These are phyloP conservation scores for Yarrowia sp. DNA, from an alignment of 805 yeast genomes.

Conservation along the genomic window DNA sequence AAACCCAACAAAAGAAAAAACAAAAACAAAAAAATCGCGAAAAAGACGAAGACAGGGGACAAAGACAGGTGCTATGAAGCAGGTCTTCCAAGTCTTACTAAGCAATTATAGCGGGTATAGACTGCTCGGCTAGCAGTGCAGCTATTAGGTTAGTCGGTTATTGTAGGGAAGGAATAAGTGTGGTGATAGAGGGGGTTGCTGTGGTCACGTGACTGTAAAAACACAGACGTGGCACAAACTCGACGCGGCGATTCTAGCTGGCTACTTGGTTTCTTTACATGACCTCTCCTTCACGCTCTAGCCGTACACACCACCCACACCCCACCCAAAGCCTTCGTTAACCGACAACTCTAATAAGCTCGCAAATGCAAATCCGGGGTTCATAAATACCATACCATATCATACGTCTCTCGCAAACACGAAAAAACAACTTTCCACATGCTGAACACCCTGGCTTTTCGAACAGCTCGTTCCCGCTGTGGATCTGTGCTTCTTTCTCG, in stretches of 20 bases:
- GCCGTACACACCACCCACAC: too few species aligned
- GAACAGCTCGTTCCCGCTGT: conserved; percentile 23
- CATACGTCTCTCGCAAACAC: background rate
- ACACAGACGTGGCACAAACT: background rate
- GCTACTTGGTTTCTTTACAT: background rate
- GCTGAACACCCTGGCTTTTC: conserved; percentile 24
- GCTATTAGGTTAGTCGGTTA: too few species aligned
- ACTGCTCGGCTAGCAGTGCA: too few species aligned
- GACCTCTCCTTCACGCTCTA: too few species aligned
- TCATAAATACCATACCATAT: background rate
- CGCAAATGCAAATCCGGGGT: conserved; percentile 27
- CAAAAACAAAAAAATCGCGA: background rate
- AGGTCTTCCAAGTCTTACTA: too few species aligned
- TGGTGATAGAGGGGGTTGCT: too few species aligned
- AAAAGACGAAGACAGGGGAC: background rate
- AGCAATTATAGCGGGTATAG: too few species aligned
- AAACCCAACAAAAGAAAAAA: background rate
- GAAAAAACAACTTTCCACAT: background rate
- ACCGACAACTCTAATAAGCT: conserved; percentile 22
- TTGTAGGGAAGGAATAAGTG: too few species aligned
- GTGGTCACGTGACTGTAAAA: too few species aligned
- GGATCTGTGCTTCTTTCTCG: background rate
- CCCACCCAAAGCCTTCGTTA: conserved; percentile 26
- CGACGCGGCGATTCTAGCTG: too few species aligned
- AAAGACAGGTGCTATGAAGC: too few species aligned